Evolutionary conservation across 345 rosid genomes (phyloP).

Genomic region (Ceriops zippeliana): DNA sequence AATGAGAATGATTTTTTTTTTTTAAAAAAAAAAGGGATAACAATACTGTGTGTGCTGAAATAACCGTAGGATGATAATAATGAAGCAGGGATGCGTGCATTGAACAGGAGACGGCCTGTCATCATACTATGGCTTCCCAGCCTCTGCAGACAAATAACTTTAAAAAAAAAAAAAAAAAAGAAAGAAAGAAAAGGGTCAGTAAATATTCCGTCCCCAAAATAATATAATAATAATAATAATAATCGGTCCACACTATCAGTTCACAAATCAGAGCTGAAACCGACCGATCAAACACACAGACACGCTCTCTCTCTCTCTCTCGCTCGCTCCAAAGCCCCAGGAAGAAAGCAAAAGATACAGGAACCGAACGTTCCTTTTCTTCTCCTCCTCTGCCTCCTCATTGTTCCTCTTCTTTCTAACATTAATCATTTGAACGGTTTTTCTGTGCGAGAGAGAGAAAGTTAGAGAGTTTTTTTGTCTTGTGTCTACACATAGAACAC

Average conservation of each 20-base stretch:
- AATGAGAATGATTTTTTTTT: constrained; percentile 2
- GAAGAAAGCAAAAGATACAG: constrained; percentile 2
- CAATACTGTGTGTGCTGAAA: too few species aligned
- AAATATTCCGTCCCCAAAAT: not conserved
- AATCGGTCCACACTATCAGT: not conserved
- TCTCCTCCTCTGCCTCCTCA: not conserved
- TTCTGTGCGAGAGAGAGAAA: not conserved
- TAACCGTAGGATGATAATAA: too few species aligned
- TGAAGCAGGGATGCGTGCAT: too few species aligned
- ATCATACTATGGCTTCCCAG: constrained; percentile 15
- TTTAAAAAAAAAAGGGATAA: too few species aligned
- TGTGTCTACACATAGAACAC: not conserved
- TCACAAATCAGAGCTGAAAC: not conserved
- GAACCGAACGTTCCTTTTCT: constrained; percentile 5
- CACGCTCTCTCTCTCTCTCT: not conserved
- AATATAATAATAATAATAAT: not conserved
- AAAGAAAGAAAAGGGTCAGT: not conserved
- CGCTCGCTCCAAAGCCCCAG: not conserved
- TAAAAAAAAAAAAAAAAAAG: not conserved
- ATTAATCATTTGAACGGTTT: not conserved
- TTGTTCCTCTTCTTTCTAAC: not conserved
- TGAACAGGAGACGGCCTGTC: constrained; percentile 19
- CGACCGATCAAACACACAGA: too few species aligned
- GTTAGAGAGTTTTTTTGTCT: not conserved
- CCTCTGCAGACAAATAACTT: not conserved